Evolutionary conservation across 345 rosid species (phyloP).

Genomic region (Aquilaria sinensis): DNA sequence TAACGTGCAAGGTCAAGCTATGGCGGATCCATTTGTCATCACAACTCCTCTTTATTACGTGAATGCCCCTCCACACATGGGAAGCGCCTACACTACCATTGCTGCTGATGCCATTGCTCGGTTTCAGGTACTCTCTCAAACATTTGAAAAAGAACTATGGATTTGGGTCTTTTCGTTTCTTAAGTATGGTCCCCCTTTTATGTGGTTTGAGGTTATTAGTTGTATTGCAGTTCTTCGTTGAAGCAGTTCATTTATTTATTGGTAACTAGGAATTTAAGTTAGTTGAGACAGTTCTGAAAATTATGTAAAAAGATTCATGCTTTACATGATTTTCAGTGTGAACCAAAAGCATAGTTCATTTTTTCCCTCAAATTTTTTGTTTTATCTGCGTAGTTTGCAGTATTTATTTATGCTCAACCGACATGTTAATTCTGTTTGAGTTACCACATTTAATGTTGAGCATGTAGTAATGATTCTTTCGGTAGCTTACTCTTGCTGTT

Average conservation of each 20-base stretch:
- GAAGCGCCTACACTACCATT: slow-evolving; percentile 95
- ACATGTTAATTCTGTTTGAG: not conserved
- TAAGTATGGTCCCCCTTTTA: not conserved
- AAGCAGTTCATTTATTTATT: not conserved
- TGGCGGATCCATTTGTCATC: slow-evolving; percentile 55
- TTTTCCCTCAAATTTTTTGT: no score
- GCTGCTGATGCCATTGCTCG: slow-evolving; percentile 95
- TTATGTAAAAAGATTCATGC: no score
- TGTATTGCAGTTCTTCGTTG: no score
- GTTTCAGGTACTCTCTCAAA: slow-evolving; percentile 55
- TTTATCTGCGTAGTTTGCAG: no score
- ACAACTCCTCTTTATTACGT: slow-evolving; percentile 97
- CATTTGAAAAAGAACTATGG: not conserved
- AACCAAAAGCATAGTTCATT: no score
- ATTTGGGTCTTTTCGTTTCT: not conserved
- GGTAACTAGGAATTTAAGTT: not conserved
- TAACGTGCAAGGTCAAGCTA: slow-evolving; percentile 15
- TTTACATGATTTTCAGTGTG: no score
- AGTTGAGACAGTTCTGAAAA: no score
- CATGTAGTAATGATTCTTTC: not conserved
- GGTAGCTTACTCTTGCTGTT: slow-evolving; percentile 7
- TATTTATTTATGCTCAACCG: not conserved
- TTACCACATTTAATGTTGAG: no score
- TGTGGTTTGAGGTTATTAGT: not conserved
- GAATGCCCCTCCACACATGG: slow-evolving; percentile 99